Percentiles rank a stretch among this genome's conserved stretches.
Conservation (phyloP, 345 rosid species). For the Fremontodendron californicum region DNA sequence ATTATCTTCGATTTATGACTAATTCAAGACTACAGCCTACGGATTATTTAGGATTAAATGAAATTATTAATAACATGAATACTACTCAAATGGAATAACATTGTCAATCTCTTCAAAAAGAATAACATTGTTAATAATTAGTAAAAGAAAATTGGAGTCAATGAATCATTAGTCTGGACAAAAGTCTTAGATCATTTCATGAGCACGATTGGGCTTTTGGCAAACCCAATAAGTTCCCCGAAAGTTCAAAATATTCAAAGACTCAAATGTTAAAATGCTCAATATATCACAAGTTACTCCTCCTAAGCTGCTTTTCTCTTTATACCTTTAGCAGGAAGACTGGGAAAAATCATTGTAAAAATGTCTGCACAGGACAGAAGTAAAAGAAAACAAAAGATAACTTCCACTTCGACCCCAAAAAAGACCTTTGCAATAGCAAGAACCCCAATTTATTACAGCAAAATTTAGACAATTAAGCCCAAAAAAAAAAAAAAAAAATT, state of each 20-base stretch:
- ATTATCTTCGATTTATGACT: too few species aligned
- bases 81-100: too few species aligned
- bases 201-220: not conserved
- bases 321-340: not conserved
- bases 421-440: conserved; percentile 15
- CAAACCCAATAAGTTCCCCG: not conserved
- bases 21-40: too few species aligned
- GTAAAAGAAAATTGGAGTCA: too few species aligned
- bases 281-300: not conserved
- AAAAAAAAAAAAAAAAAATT: not conserved
- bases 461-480: conserved; percentile 18
- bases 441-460: conserved; percentile 39
- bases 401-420: conserved; percentile 8
- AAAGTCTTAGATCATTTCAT: too few species aligned
- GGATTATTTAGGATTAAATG: too few species aligned
- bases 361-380: not conserved
- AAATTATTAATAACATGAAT: too few species aligned
- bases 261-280: not conserved
- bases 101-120: too few species aligned
- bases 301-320: not conserved
- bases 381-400: not conserved
- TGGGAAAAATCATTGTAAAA: not conserved
- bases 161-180: too few species aligned
- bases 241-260: not conserved
- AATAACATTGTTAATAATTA: too few species aligned